Evolutionary conservation across 2,329 filamentous ascomycete genomes (phyloP), one percentile per base, ranked within the genome.

Genomic region (Ophiostoma pallidulum): DNA sequence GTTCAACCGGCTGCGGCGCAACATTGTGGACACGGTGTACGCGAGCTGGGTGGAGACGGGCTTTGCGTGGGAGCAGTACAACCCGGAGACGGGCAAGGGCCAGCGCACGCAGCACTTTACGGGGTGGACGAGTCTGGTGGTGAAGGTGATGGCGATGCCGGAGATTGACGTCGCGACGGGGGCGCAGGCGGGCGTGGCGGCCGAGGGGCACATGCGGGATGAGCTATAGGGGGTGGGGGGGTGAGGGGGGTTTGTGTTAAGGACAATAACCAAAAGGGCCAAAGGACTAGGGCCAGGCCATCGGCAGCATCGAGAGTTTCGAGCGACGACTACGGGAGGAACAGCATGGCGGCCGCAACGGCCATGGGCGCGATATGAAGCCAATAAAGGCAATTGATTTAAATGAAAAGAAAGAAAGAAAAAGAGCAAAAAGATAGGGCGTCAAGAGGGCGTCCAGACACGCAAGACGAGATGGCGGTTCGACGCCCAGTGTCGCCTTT

Each of bases 61-160:
- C 16, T 97, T 97, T 62, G 92, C 91, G 0, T 98, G 91, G 91
- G 92, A 98, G 67, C 92, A 98, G 68, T 98, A 97, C 65, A 87
- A 94, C 63, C 88, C 90, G 0, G 88, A 95, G 58, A 94, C 87
- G 4, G 92, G 92, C 39, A 77, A 78, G 45, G 92, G 92, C n/a
- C 91, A 97, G 71, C 77, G 92, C 36, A 97, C 90, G 5, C 89
- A 96, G 72, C 91, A 97, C 66, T 98, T 98, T 63, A 96, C 92
- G 0, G 92, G 92, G 43, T 98, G 92, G 92, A 98, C 92, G n/a
- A 95, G 88, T 63, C 71, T 97, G 66, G 86, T 97, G 41, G 90
- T 97, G 39, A 96, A 95, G 72, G 87, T 98, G 56, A 95, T 97
- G 89, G 80, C 80, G 40, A 91, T 98, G 87, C 85, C 88, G 7